Evolutionary conservation across 495 filamentous ascomycete species (phyloP).

Genomic region (Thermothielavioides terrestris): DNA sequence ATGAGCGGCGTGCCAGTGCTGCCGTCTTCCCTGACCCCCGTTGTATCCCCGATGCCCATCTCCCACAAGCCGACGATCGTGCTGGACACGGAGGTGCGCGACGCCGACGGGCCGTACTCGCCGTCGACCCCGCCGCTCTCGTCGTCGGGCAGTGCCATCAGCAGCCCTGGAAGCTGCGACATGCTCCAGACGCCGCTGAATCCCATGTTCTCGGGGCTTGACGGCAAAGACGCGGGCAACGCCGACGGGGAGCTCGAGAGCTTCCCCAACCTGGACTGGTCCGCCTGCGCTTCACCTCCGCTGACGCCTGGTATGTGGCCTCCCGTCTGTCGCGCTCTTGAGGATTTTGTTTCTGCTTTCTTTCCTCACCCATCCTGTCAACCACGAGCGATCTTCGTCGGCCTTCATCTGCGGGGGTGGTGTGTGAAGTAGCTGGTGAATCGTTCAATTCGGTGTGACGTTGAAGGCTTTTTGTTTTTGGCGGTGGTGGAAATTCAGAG

Average conservation of each 20-base stretch:
- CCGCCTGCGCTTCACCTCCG: conserved; percentile 67
- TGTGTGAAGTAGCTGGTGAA: too few relatives aligned
- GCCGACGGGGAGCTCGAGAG: conserved; percentile 61
- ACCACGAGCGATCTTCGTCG: too few relatives aligned
- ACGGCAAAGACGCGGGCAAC: conserved; percentile 73
- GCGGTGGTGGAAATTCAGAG: not conserved
- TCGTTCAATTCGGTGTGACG: too few relatives aligned
- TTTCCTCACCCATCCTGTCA: too few relatives aligned
- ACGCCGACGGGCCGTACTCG: conserved; percentile 61
- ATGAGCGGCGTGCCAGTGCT: conserved; percentile 41
- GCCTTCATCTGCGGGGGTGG: too few relatives aligned
- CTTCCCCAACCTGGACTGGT: conserved; percentile 69
- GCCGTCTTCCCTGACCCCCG: conserved; percentile 59
- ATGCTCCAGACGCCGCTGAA: conserved; percentile 74
- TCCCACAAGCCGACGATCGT: conserved; percentile 63
- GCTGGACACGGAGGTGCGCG: conserved; percentile 69
- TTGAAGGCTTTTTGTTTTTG: conserved; percentile 11
- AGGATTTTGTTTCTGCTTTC: conserved; percentile 14
- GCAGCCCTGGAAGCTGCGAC: conserved; percentile 75
- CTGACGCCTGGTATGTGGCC: conserved; percentile 82
- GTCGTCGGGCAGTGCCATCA: conserved; percentile 68
- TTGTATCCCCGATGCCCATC: conserved; percentile 69
- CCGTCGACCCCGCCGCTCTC: conserved; percentile 87
- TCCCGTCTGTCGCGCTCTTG: not conserved
- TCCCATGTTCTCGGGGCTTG: conserved; percentile 65